Evolutionary conservation across 129 eudicot species (phyloP).

Genomic region (Lactuca sativa): DNA sequence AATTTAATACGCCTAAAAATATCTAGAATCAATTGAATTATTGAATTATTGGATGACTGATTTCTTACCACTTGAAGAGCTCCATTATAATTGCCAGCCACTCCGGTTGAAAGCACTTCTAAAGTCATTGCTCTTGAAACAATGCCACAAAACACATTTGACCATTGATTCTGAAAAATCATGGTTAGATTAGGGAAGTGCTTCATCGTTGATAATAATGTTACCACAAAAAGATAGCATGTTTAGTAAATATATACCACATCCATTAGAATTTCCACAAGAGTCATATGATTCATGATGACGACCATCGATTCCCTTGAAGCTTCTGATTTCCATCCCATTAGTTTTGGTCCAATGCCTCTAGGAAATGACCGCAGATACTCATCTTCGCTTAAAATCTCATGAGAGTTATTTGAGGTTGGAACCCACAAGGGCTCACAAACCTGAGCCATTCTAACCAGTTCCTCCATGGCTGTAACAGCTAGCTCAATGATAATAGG

Average conservation of each 20-base stretch:
- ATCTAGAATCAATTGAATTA: background rate
- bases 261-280: constrained; percentile 93
- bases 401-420: constrained; percentile 45
- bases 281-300: constrained; percentile 84
- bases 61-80: constrained; percentile 96
- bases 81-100: constrained; percentile 92
- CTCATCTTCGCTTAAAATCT: constrained; percentile 74
- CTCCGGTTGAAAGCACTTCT: constrained; percentile 90
- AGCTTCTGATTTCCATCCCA: constrained; percentile 84
- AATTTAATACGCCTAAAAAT: background rate
- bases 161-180: constrained; percentile 73
- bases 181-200: background rate
- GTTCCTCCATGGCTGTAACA: constrained; percentile 96
- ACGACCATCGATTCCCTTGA: constrained; percentile 84
- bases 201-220: background rate
- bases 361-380: constrained; percentile 70
- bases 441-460: constrained; percentile 75
- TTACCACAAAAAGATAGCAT: background rate
- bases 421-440: constrained; percentile 92
- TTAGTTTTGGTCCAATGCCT: constrained; percentile 79
- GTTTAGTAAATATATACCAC: constrained; percentile 49
- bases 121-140: constrained; percentile 91
- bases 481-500: constrained; percentile 90
- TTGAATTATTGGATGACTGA: background rate
- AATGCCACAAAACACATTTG: constrained; percentile 79